A percentile compares a stretch with the other conserved stretches of the same genome.
phyloP scores from a whole-genome alignment of 331 rosid genomes.

The Cydonia oblonga region DNA sequence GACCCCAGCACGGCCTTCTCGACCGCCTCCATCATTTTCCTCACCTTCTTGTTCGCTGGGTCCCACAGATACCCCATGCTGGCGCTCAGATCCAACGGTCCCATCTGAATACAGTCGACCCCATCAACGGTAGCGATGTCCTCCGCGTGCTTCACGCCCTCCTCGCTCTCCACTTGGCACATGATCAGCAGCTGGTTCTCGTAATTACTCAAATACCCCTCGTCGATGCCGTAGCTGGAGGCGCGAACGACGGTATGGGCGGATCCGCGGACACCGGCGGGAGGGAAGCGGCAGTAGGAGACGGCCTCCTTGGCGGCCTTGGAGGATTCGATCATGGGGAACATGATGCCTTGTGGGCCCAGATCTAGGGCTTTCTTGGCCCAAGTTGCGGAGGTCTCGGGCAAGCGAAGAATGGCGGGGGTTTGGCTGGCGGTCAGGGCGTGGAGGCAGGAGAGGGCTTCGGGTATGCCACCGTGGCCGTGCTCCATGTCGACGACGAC shows the following conservation, averaged over 20 bases:
- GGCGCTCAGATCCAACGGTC: slow-evolving; percentile 87
- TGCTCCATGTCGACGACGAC: slow-evolving; percentile 88
- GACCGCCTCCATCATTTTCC: slow-evolving; percentile 26
- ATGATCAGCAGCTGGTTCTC: slow-evolving; percentile 54
- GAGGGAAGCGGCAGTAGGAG: slow-evolving; percentile 68
- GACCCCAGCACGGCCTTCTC: slow-evolving; percentile 26
- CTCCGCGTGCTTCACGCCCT: slow-evolving; percentile 35
- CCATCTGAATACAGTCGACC: slow-evolving; percentile 79
- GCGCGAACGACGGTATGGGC: slow-evolving; percentile 84
- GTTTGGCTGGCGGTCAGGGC: slow-evolving; percentile 66
- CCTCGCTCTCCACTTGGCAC: slow-evolving; percentile 67
- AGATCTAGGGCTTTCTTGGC: slow-evolving; percentile 81
- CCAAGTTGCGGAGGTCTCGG: slow-evolving; percentile 59
- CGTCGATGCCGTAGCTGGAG: slow-evolving; percentile 63
- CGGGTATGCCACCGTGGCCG: slow-evolving; percentile 59
- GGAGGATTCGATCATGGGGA: slow-evolving; percentile 64
- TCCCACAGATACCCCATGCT: slow-evolving; percentile 84
- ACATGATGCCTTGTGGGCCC: slow-evolving; percentile 87
- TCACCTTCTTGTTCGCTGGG: slow-evolving; percentile 64
- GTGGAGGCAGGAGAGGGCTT: slow-evolving; percentile 59
- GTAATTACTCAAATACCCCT: slow-evolving; percentile 55
- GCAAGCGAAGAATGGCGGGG: slow-evolving; percentile 62
- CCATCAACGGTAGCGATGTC: slow-evolving; percentile 66
- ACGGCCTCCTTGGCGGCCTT: slow-evolving; percentile 53
- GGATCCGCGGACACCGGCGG: slow-evolving; percentile 61